Percentiles rank a stretch among this genome's conserved stretches.
Conservation (phyloP, 441 rosid species). For the Jatropha multifida region DNA sequence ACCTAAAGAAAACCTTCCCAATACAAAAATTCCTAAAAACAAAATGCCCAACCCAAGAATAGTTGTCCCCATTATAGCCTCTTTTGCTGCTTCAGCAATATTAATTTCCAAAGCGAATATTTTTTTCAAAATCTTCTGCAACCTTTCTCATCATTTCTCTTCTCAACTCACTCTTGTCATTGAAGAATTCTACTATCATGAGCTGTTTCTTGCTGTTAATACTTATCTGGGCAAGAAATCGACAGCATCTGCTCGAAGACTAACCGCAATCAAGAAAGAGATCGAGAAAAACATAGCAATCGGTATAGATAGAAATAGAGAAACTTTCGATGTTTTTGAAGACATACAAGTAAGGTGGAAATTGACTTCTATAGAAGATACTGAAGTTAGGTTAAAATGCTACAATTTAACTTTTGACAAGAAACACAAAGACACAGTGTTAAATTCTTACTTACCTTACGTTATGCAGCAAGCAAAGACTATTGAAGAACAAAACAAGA, state of each 20-base stretch:
- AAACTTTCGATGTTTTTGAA: background rate
- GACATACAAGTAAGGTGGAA: conserved; percentile 9
- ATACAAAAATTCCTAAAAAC: background rate
- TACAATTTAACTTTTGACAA: background rate
- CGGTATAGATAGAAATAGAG: background rate
- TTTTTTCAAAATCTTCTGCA: too few relatives aligned
- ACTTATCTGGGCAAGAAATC: background rate
- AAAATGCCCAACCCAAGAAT: background rate
- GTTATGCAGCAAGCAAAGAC: background rate
- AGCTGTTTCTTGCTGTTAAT: conserved; percentile 2
- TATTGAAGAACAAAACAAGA: background rate
- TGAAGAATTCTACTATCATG: background rate
- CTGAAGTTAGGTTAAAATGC: background rate
- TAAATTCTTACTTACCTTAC: background rate
- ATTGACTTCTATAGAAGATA: background rate
- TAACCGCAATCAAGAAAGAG: background rate
- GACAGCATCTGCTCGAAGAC: background rate
- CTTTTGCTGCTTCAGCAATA: conserved; percentile 3
- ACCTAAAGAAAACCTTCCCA: too few relatives aligned
- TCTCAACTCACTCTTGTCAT: conserved; percentile 12
- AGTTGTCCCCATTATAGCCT: background rate
- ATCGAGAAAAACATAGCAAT: background rate
- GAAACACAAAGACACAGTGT: conserved; percentile 14
- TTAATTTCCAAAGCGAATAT: background rate
- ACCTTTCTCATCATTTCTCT: background rate